phyloP scores from a whole-genome alignment of 2,329 filamentous ascomycete species.

The Penicillium freii region DNA sequence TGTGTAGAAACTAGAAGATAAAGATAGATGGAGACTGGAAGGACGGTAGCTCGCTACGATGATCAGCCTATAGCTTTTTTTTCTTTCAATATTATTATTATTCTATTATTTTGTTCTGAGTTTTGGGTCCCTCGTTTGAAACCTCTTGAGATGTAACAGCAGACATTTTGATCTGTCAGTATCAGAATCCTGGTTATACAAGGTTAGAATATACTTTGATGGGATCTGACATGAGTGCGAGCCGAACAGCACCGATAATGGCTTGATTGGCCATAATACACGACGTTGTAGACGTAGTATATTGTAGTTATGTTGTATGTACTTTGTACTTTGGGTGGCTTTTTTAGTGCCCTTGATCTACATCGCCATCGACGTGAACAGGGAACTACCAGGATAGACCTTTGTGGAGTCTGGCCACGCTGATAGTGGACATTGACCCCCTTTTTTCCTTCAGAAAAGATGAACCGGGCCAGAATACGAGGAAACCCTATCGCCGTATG shows the following conservation, averaged over 20 bases:
- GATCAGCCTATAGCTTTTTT: background rate
- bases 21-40: background rate
- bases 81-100: too few species aligned
- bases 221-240: background rate
- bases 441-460: background rate
- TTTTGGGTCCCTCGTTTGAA: background rate
- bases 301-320: background rate
- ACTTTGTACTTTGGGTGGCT: background rate
- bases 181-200: background rate
- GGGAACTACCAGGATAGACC: background rate
- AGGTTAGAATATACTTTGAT: background rate
- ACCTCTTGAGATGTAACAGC: background rate
- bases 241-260: constrained; percentile 6
- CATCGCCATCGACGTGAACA: background rate
- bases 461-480: background rate
- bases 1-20: background rate
- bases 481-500: background rate
- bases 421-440: background rate
- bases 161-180: background rate
- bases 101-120: background rate
- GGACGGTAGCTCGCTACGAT: too few species aligned
- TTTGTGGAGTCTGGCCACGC: background rate
- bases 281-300: background rate
- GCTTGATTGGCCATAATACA: background rate
- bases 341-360: background rate